Evolutionary conservation across 164 flowering plant genomes (phyloP), one percentile per base, ranked within the genome.

Genomic region (Magnolia changhungtana): DNA sequence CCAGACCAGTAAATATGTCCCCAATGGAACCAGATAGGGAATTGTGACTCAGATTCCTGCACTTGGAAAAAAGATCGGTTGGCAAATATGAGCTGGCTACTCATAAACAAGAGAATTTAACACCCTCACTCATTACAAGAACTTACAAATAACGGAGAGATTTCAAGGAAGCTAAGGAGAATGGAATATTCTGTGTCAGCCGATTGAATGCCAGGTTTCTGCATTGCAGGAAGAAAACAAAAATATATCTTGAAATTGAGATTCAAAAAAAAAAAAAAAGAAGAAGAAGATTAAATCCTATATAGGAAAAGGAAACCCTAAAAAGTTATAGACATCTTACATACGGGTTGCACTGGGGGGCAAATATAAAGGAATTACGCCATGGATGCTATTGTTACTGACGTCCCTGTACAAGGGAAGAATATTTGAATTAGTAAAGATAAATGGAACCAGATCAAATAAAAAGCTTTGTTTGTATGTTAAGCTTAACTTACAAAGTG

Each of bases 11-110:
- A 70, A 94, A 94, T 50, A 92, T 88, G 83, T 89, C 82, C 67
- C 94, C 96, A 63, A 94, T 76, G 2, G 92, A 85, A 74, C 98
- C 97, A 80, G 88, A 85, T 64, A 94, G 71, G 4, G 70, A 75
- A 78, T 94, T 94, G 82, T 89, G 92, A 85, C 96, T 91, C 79
- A 94, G 77, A 79, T 92, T 94, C 85, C 98, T 91, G 88, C 79
- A 85, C 23, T 29, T 64, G 55, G 37, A 74, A 74, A 65, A 74
- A 61, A 27, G 68, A 19, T 19, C 11, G 23, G 9, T 9, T 8
- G 68, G 24, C 20, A 19, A 65, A 65, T 16, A 65, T 21, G 20
- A 19, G 24, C 27, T 65, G 18, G 3, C 18, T 21, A 50, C 67
- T 69, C 23, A n/a, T 20, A 20, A 31, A 74, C 9, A 16, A 49